Conservation (phyloP, 2,329 filamentous ascomycete genomes). For the Emmonsiellopsis sp. region DNA sequence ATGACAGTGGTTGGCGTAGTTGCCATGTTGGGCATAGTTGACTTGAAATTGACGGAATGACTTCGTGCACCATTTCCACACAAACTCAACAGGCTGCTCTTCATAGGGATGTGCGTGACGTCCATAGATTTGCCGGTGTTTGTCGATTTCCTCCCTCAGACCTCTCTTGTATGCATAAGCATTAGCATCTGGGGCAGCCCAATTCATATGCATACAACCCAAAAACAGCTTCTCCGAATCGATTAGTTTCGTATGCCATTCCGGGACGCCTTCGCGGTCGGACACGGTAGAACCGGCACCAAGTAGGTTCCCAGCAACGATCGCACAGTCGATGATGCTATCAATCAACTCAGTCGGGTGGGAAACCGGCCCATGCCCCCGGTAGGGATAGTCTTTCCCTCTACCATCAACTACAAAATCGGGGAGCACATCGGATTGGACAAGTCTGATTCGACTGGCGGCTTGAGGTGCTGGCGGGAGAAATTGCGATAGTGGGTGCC, state of each 20-base stretch:
- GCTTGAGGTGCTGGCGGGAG: background rate
- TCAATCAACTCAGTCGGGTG: constrained; percentile 9
- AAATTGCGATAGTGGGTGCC: constrained; percentile 17
- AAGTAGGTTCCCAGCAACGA: constrained; percentile 28
- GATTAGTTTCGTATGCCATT: constrained; percentile 12
- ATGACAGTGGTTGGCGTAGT: too few relatives aligned
- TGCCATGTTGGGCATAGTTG: background rate
- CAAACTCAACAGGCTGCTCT: constrained; percentile 3
- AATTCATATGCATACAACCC: constrained; percentile 20
- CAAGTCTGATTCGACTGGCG: too few relatives aligned
- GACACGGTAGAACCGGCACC: constrained; percentile 27
- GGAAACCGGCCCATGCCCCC: constrained; percentile 25
- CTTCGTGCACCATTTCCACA: constrained; percentile 19
- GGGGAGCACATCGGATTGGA: constrained; percentile 2
- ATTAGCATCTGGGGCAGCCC: constrained; percentile 16
- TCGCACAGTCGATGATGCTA: constrained; percentile 22
- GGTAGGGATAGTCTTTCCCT: constrained; percentile 16
- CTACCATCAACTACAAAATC: constrained; percentile 13
- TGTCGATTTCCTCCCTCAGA: too few relatives aligned
- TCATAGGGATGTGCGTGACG: background rate
- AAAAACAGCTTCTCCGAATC: constrained; percentile 19
- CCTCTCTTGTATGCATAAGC: background rate
- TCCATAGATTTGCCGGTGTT: background rate
- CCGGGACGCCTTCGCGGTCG: constrained; percentile 16
- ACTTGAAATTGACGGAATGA: constrained; percentile 23